A percentile compares a stretch with the other conserved stretches of the same genome.
Evolutionary conservation across 495 filamentous ascomycete genomes (phyloP).

Genomic region (Penicillium verhagenii): DNA sequence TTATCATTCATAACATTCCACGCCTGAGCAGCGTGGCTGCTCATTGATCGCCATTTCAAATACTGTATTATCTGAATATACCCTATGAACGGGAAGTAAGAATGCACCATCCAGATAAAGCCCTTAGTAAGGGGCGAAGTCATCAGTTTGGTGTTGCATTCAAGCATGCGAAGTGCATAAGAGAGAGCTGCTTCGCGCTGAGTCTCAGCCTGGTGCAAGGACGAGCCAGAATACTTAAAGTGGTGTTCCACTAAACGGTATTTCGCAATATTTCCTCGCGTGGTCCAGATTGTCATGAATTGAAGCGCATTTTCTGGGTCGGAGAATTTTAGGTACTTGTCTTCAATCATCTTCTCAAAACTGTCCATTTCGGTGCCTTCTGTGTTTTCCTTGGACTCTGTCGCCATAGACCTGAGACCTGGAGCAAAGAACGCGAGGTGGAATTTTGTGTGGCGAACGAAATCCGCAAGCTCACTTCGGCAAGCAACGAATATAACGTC

Average conservation of each 20-base stretch:
- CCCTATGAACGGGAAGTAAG: constrained; percentile 53
- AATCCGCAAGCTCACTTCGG: constrained; percentile 49
- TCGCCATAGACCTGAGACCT: constrained; percentile 37
- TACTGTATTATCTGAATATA: constrained; percentile 52
- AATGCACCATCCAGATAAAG: constrained; percentile 45
- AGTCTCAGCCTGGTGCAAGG: constrained; percentile 22
- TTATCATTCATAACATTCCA: constrained; percentile 54
- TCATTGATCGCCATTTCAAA: constrained; percentile 36
- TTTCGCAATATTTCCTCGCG: constrained; percentile 44
- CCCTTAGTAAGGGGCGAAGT: constrained; percentile 43
- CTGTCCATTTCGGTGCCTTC: constrained; percentile 24
- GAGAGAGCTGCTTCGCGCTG: constrained; percentile 36
- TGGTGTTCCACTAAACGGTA: constrained; percentile 45
- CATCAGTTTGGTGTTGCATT: constrained; percentile 50
- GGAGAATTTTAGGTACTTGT: constrained; percentile 47
- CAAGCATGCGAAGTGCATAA: constrained; percentile 43
- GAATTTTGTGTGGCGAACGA: constrained; percentile 42
- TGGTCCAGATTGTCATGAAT: constrained; percentile 50
- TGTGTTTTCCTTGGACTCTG: constrained; percentile 16
- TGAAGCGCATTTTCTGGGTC: constrained; percentile 28
- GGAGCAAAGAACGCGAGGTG: constrained; percentile 54
- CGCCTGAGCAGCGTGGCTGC: constrained; percentile 27
- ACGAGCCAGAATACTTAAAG: constrained; percentile 23
- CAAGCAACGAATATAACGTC: constrained; percentile 54
- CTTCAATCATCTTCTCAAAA: constrained; percentile 45